Conservation (phyloP, 495 filamentous ascomycete genomes). For the Aspergillus conjunctus region DNA sequence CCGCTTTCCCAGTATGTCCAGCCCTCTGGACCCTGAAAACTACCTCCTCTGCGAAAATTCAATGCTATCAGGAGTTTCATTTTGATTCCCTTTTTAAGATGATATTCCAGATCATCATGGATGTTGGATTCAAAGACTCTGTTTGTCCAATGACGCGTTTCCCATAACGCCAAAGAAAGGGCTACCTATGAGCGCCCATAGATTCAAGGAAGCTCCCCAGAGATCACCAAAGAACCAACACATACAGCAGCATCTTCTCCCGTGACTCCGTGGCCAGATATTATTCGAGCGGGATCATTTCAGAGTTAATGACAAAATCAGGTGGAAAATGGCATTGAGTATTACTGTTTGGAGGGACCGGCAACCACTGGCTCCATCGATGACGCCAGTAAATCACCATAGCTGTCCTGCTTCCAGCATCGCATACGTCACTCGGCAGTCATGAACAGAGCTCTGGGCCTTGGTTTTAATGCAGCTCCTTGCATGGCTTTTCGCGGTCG, state of each 20-base stretch:
- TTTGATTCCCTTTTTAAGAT: no score
- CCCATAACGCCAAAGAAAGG: no score
- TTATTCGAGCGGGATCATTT: neutral
- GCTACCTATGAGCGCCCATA: no score
- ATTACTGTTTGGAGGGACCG: slow-evolving; percentile 14
- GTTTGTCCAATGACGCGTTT: no score
- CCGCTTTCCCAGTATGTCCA: slow-evolving; percentile 3
- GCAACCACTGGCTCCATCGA: slow-evolving; percentile 19
- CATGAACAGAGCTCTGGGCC: slow-evolving; percentile 30
- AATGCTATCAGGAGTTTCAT: neutral
- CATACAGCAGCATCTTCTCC: neutral
- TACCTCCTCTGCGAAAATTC: neutral
- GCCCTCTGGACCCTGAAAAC: neutral
- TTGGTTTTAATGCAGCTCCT: slow-evolving; percentile 17
- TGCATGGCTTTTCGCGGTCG: neutral
- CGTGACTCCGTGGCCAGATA: neutral
- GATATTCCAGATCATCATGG: no score
- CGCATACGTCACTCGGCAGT: slow-evolving; percentile 49
- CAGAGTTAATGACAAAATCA: neutral
- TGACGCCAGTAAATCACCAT: slow-evolving; percentile 26
- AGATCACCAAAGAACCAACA: neutral
- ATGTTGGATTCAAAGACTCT: no score
- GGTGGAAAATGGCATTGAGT: neutral
- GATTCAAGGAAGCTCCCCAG: no score
- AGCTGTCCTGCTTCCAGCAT: slow-evolving; percentile 12